Evolutionary conservation across 495 filamentous ascomycete species (phyloP), one percentile per base, ranked within the genome.

Genomic region (Usnea hakonensis): DNA sequence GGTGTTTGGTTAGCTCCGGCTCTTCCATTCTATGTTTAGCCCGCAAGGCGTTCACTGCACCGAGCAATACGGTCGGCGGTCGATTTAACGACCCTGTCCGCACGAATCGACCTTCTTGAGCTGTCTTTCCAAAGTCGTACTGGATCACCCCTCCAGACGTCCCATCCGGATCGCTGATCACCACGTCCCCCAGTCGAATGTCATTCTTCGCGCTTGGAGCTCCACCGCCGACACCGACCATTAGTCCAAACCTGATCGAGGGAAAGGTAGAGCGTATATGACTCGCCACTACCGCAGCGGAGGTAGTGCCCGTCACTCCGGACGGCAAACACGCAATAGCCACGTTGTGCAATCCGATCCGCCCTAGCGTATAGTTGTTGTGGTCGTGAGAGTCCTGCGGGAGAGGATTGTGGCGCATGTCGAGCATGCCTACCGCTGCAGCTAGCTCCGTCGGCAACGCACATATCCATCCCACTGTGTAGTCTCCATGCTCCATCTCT

Each of bases 381-480:
- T 62, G 37, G 63, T 79, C 66, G 41, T 63, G 32, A 17, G 40
- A n/a, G 41, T 48, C 19, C 11, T 40, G 63, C 0, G 66, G 57
- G n/a, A 73, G 66, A 30, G 52, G 14, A 6, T 67, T 65, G 62
- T 81, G 75, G 8, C 69, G 54, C 57, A 77, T 73, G 62, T 85
- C 81, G 7, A 85, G 72, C 67, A 79, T 76, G 16, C 67, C 69
- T 40, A 50, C 40, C 1, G 76, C 81, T 3, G 81, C 81, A 28
- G 75, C 70, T 9, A 67, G 57, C 64, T 84, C 81, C 19, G 68
- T 60, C 3, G 65, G 59, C 9, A 83, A 67, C 1, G 79, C 76
- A 62, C 76, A 81, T 33, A 83, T 76, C 76, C 77, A 81, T 32
- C 76, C 80, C 17, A 84, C 71, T 3, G 71, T 76, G 62, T 79